A percentile compares a stretch with the other conserved stretches of the same genome.
phyloP scores from a whole-genome alignment of 169 alveolate species.

The Plasmodium inui region DNA sequence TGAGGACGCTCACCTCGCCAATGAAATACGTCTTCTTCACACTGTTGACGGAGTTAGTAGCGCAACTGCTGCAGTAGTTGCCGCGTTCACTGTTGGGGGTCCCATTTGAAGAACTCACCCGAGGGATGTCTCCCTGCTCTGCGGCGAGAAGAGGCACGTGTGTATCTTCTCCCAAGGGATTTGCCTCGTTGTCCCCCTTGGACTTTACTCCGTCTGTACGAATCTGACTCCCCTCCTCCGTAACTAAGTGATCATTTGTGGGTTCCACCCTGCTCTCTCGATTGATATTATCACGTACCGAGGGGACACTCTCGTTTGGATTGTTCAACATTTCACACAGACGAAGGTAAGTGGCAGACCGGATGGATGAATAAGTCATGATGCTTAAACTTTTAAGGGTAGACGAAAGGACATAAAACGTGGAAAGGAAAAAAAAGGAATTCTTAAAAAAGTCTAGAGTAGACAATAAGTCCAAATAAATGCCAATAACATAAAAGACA shows the following conservation, averaged over 20 bases:
- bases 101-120: neutral
- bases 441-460: constrained; percentile 19
- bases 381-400: constrained; percentile 45
- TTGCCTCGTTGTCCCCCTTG: neutral
- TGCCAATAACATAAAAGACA: constrained; percentile 43
- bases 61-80: neutral
- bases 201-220: neutral
- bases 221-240: neutral
- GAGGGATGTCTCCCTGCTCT: neutral
- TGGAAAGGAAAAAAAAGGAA: constrained; percentile 8
- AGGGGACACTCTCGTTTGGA: neutral
- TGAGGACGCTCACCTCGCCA: constrained; percentile 61
- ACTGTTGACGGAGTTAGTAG: neutral
- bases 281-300: neutral
- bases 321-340: constrained; percentile 15
- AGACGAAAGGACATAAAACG: constrained; percentile 18
- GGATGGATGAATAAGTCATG: constrained; percentile 46
- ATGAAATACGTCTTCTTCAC: constrained; percentile 1
- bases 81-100: neutral
- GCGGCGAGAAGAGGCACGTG: neutral
- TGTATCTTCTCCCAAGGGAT: neutral
- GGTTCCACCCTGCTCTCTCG: neutral
- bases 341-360: constrained; percentile 20
- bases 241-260: neutral
- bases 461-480: constrained; percentile 29